Conservation (phyloP, 2,329 filamentous ascomycete species). For the Fusarium abutilonis region DNA sequence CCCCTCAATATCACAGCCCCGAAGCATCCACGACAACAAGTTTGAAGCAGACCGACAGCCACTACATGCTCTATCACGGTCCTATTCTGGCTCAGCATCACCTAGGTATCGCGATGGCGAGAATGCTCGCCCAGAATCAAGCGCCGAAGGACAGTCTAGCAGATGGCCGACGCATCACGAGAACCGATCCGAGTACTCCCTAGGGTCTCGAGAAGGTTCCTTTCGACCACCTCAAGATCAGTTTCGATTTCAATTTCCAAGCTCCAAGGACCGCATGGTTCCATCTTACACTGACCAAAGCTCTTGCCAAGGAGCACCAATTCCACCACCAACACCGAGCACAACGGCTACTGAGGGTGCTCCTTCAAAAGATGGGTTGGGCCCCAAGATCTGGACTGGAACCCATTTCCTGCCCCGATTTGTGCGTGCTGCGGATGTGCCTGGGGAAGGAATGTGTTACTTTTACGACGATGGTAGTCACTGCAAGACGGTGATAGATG, state of each 20-base stretch:
- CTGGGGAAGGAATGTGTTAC: constrained; percentile 83
- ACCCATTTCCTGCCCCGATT: constrained; percentile 74
- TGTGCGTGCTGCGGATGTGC: constrained; percentile 71
- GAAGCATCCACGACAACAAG: constrained; percentile 59
- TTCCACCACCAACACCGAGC: constrained; percentile 47
- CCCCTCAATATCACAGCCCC: constrained; percentile 55
- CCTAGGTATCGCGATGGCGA: constrained; percentile 57
- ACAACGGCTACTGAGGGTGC: constrained; percentile 54
- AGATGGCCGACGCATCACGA: constrained; percentile 56
- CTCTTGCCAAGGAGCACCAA: constrained; percentile 37
- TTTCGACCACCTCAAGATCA: constrained; percentile 51
- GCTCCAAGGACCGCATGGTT: constrained; percentile 47
- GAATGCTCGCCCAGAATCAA: constrained; percentile 49
- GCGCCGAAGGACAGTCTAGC: constrained; percentile 50
- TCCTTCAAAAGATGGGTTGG: constrained; percentile 67
- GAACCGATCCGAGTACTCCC: constrained; percentile 57
- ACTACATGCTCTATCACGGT: constrained; percentile 42
- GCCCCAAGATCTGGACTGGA: constrained; percentile 75
- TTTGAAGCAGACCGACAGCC: constrained; percentile 55
- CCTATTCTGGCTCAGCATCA: constrained; percentile 57
- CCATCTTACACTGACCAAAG: constrained; percentile 45
- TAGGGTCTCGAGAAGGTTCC: constrained; percentile 54
- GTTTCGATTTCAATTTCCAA: constrained; percentile 52
- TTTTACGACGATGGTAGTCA: constrained; percentile 87
- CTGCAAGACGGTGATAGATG: constrained; percentile 85